phyloP scores from a whole-genome alignment of 1,284 basidiomycete genomes.

The Trichosporon ovoides region DNA sequence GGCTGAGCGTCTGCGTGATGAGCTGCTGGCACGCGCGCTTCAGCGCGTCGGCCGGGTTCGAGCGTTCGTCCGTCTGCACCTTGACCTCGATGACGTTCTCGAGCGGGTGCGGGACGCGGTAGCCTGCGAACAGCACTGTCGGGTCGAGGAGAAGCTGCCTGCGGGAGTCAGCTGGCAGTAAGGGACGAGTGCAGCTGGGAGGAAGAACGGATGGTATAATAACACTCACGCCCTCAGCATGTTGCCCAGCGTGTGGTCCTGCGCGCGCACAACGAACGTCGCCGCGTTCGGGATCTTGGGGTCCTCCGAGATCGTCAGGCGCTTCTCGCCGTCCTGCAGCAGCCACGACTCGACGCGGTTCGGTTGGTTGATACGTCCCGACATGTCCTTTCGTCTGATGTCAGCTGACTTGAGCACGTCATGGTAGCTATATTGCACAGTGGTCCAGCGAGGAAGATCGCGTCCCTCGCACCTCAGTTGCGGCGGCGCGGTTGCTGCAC shows the following conservation, averaged over 20 bases:
- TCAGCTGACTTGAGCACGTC: not conserved
- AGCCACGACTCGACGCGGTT: slow-evolving; percentile 74
- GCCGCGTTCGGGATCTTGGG: slow-evolving; percentile 96
- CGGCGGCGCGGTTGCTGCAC: too few species aligned
- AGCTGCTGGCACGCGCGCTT: slow-evolving; percentile 78
- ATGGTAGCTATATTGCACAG: too few species aligned
- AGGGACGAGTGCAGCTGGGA: not conserved
- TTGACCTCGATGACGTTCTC: slow-evolving; percentile 91
- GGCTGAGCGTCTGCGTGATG: slow-evolving; percentile 62
- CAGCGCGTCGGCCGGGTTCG: slow-evolving; percentile 76
- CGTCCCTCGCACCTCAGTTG: too few species aligned
- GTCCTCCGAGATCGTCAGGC: slow-evolving; percentile 87
- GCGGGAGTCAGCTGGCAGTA: slow-evolving; percentile 14
- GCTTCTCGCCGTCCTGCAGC: slow-evolving; percentile 85
- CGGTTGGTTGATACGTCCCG: slow-evolving; percentile 74
- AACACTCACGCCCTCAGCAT: slow-evolving; percentile 90
- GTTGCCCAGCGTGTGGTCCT: slow-evolving; percentile 95
- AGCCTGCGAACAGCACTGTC: slow-evolving; percentile 87
- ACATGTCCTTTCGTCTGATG: slow-evolving; percentile 16
- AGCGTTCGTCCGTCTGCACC: slow-evolving; percentile 85
- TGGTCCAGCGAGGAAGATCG: too few species aligned
- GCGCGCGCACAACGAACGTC: slow-evolving; percentile 87
- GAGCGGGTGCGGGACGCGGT: slow-evolving; percentile 94
- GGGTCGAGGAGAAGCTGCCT: slow-evolving; percentile 84
- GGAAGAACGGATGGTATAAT: too few species aligned